Percentiles rank a stretch among this genome's conserved stretches.
Conservation (phyloP, 1,284 basidiomycete species). For the Trichosporon asahii region DNA sequence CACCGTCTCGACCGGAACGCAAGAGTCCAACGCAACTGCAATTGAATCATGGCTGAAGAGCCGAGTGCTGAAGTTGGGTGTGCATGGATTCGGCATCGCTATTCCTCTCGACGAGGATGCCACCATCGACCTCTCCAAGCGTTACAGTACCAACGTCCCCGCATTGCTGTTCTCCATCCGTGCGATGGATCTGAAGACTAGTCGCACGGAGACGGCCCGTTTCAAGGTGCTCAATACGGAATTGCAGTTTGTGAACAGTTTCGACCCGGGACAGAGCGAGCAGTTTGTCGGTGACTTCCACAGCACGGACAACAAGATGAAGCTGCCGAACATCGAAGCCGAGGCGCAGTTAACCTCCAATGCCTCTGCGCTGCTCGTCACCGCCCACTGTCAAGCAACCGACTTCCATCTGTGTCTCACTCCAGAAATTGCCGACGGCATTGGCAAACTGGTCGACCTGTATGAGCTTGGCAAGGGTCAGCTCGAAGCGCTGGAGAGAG, state of each 20-base stretch:
- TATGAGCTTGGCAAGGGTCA: constrained; percentile 77
- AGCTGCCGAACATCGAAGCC: constrained; percentile 64
- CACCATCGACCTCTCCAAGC: constrained; percentile 57
- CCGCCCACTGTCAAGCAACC: constrained; percentile 69
- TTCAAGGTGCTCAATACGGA: constrained; percentile 68
- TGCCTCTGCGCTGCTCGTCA: constrained; percentile 59
- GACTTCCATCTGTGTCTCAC: constrained; percentile 84
- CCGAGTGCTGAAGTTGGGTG: constrained; percentile 62
- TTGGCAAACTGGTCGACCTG: constrained; percentile 77
- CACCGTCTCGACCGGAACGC: neutral
- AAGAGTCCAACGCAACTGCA: neutral
- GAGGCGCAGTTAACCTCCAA: constrained; percentile 65
- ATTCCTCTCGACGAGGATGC: constrained; percentile 61
- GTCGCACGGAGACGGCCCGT: constrained; percentile 72
- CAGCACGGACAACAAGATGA: constrained; percentile 66
- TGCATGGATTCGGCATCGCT: constrained; percentile 74
- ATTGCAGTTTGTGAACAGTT: constrained; percentile 80
- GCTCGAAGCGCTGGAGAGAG: constrained; percentile 61
- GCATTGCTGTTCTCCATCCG: constrained; percentile 81
- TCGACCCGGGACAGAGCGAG: constrained; percentile 64
- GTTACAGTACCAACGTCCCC: constrained; percentile 55
- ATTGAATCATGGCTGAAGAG: constrained; percentile 62
- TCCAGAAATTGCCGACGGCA: constrained; percentile 70
- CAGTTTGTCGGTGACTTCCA: constrained; percentile 74
- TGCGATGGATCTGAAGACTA: constrained; percentile 66